phyloP scores from a whole-genome alignment of 176 grass and related monocot genomes.

The Urochloa ruziziensis region DNA sequence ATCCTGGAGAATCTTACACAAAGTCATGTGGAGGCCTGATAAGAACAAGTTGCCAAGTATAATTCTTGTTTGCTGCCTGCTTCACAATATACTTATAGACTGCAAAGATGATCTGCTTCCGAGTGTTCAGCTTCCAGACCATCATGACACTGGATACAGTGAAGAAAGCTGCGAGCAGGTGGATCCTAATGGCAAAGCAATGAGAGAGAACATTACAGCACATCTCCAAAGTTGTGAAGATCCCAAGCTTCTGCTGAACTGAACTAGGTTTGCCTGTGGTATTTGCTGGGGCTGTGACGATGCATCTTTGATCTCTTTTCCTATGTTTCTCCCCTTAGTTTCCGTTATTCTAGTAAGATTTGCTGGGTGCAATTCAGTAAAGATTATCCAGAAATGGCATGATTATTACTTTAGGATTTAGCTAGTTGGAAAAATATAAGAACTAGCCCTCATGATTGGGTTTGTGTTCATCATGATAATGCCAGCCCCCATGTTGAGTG shows the following conservation, averaged over 20 bases:
- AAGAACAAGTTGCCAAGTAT: conserved; percentile 96
- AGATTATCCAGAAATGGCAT: conserved; percentile 25
- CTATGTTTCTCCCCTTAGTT: conserved; percentile 15
- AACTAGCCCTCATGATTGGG: background rate
- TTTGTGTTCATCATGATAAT: conserved; percentile 25
- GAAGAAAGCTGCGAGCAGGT: conserved; percentile 58
- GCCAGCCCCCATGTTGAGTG: conserved; percentile 11
- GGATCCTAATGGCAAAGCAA: conserved; percentile 60
- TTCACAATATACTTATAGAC: conserved; percentile 98
- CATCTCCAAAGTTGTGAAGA: conserved; percentile 38
- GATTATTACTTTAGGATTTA: conserved; percentile 17
- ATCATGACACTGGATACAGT: conserved; percentile 81
- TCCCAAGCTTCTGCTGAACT: conserved; percentile 12
- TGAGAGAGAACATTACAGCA: conserved; percentile 76
- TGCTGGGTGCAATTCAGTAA: conserved; percentile 22
- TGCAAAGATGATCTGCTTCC: conserved; percentile 61
- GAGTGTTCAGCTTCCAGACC: conserved; percentile 55
- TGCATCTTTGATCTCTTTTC: conserved; percentile 8
- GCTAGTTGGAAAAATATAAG: conserved; percentile 8
- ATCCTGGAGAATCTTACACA: conserved; percentile 96
- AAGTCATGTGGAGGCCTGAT: conserved; percentile 98
- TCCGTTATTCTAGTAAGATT: conserved; percentile 25
- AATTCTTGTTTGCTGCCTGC: conserved; percentile 92
- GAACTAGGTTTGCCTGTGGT: conserved; percentile 14
- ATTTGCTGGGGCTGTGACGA: background rate